These are phyloP conservation scores for Teunomyces kruisii DNA, from an alignment of 805 yeast genomes.

Conservation along the genomic window DNA sequence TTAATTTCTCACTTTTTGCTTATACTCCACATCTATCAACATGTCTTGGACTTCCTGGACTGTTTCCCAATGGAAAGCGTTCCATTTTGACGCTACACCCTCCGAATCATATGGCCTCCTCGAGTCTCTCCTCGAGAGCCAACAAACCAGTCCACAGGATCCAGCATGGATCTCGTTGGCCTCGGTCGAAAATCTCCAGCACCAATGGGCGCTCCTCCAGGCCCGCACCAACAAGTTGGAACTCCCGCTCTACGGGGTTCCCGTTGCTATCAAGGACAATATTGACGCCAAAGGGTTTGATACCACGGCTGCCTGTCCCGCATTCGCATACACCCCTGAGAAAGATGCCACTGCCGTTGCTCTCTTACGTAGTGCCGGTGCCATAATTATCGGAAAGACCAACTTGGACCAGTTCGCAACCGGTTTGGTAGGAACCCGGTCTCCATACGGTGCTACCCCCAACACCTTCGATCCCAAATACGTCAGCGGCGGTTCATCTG, in stretches of 20 bases:
- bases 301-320: conserved; percentile 96
- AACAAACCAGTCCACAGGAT: conserved; percentile 50
- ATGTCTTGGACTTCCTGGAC: conserved; percentile 67
- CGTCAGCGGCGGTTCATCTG: conserved; percentile 93
- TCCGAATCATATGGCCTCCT: conserved; percentile 57
- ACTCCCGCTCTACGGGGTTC: conserved; percentile 86
- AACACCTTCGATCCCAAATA: conserved; percentile 73
- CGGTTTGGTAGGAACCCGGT: conserved; percentile 91
- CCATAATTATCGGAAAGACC: conserved; percentile 90
- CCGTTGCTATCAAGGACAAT: conserved; percentile 92
- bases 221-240: conserved; percentile 52
- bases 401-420: conserved; percentile 97
- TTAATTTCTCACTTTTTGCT: neutral
- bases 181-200: conserved; percentile 55
- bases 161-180: conserved; percentile 93
- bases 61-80: conserved; percentile 70
- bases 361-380: conserved; percentile 83
- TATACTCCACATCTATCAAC: neutral
- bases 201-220: conserved; percentile 79
- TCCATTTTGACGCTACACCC: conserved; percentile 63
- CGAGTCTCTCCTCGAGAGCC: conserved; percentile 44
- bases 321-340: conserved; percentile 66
- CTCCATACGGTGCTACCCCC: conserved; percentile 90
- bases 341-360: conserved; percentile 75
- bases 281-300: conserved; percentile 80